A percentile compares a stretch with the other conserved stretches of the same genome.
Evolutionary conservation across 108 stramenopile genomes (phyloP).

Genomic region (Skeletonema marinoi): DNA sequence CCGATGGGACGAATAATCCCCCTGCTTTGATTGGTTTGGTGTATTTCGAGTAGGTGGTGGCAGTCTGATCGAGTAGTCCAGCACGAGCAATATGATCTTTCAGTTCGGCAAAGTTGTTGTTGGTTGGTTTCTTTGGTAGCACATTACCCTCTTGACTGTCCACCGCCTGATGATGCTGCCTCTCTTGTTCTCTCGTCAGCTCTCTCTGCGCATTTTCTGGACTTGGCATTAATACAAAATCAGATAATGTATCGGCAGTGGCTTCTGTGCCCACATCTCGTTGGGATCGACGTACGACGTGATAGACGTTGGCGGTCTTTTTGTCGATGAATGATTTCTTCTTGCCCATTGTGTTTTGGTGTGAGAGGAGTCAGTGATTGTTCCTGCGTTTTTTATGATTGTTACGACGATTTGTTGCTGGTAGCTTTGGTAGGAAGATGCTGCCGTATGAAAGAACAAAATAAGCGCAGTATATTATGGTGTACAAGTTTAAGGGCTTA

Average conservation of each 20-base stretch:
- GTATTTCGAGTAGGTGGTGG: slow-evolving; percentile 88
- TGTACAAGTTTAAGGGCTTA: not conserved
- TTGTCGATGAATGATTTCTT: slow-evolving; percentile 92
- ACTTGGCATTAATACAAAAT: slow-evolving; percentile 71
- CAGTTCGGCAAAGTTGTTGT: slow-evolving; percentile 10
- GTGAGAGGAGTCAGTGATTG: too few relatives aligned
- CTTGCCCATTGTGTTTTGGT: slow-evolving; percentile 73
- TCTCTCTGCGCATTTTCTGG: slow-evolving; percentile 48
- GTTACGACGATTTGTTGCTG: not conserved
- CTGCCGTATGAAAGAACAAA: too few relatives aligned
- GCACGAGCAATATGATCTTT: slow-evolving; percentile 32
- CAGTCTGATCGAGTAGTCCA: slow-evolving; percentile 78
- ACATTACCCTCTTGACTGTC: not conserved
- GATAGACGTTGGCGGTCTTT: slow-evolving; percentile 83
- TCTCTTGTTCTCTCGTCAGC: not conserved
- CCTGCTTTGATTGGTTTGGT: slow-evolving; percentile 82
- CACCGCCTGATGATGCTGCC: not conserved
- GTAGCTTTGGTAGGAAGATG: too few relatives aligned
- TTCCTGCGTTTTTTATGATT: too few relatives aligned
- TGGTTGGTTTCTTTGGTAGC: not conserved
- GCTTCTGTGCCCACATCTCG: slow-evolving; percentile 80
- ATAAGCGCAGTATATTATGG: too few relatives aligned
- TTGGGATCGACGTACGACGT: slow-evolving; percentile 80
- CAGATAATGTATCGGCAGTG: slow-evolving; percentile 41
- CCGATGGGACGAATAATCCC: slow-evolving; percentile 37